Conservation (phyloP, 192 early-diverging fungal species). For the Gorgonomyces haynaldii region DNA sequence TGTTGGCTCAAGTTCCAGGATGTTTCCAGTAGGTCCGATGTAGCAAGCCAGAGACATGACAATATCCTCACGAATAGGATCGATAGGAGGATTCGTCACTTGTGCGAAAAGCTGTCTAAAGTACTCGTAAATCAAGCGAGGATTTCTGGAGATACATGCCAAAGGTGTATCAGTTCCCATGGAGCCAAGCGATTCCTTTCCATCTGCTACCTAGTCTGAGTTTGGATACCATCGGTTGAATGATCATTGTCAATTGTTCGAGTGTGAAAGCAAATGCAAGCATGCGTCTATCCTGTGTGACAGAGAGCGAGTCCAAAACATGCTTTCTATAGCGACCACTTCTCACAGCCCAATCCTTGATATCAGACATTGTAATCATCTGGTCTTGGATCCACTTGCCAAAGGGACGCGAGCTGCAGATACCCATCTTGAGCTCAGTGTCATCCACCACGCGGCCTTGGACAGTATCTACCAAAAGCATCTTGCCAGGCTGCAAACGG, state of each 20-base stretch:
- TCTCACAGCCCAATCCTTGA: constrained; percentile 36
- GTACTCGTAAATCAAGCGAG: constrained; percentile 90
- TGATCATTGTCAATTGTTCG: constrained; percentile 82
- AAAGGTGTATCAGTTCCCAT: constrained; percentile 97
- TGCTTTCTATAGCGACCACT: constrained; percentile 15
- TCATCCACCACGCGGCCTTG: constrained; percentile 88
- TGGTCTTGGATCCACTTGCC: constrained; percentile 75
- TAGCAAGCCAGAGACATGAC: constrained; percentile 96
- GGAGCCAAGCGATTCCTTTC: constrained; percentile 94
- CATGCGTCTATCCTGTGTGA: constrained; percentile 61
- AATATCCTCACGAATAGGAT: constrained; percentile 96
- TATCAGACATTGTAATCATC: constrained; percentile 58
- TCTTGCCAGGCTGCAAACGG: constrained; percentile 88
- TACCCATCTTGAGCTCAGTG: constrained; percentile 69
- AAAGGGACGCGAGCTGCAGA: constrained; percentile 62
- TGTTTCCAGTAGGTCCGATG: constrained; percentile 87
- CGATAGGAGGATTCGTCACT: constrained; percentile 97
- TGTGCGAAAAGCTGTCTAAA: constrained; percentile 97
- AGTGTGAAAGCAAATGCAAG: constrained; percentile 81
- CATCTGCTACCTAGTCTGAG: constrained; percentile 37
- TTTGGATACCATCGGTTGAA: constrained; percentile 73
- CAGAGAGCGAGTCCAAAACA: constrained; percentile 44
- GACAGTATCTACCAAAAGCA: constrained; percentile 91
- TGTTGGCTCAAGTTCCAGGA: constrained; percentile 68
- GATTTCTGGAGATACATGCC: constrained; percentile 79